Percentiles rank a stretch among this genome's conserved stretches.
Evolutionary conservation across 306 rosid species (phyloP).

Genomic region (Inga oerstediana): DNA sequence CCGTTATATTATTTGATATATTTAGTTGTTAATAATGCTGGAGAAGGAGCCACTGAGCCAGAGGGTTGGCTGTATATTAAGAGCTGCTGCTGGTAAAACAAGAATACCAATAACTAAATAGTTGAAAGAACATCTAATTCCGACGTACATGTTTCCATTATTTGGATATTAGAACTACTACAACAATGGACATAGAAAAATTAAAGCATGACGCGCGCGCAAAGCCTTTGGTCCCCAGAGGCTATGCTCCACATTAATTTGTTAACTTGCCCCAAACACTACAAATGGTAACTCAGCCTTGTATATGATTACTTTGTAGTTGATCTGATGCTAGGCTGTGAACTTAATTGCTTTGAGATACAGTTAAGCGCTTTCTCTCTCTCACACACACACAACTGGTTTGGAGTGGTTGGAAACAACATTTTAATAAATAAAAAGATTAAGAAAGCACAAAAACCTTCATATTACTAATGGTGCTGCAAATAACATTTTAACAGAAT

Average conservation of each 20-base stretch:
- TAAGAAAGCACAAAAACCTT: background rate
- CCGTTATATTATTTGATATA: background rate
- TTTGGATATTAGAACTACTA: slow-evolving; percentile 2
- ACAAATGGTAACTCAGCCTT: slow-evolving; percentile 4
- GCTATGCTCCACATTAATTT: background rate
- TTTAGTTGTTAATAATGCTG: background rate
- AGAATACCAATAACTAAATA: background rate
- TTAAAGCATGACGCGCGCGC: too few relatives aligned
- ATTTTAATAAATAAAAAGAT: background rate
- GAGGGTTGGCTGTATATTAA: background rate
- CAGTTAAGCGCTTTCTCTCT: background rate
- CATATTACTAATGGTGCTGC: background rate
- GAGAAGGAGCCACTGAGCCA: background rate
- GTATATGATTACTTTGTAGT: background rate
- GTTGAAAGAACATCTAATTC: slow-evolving; percentile 15
- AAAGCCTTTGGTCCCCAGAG: background rate
- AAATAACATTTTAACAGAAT: slow-evolving; percentile 4
- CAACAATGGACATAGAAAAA: background rate
- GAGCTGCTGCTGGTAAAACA: background rate
- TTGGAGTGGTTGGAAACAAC: background rate
- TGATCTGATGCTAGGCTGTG: slow-evolving; percentile 6
- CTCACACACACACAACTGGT: background rate
- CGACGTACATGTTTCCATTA: background rate
- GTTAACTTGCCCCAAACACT: background rate
- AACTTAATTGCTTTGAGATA: background rate